Evolutionary conservation across 345 rosid species (phyloP).

Genomic region (Euphorbia pulcherrima): DNA sequence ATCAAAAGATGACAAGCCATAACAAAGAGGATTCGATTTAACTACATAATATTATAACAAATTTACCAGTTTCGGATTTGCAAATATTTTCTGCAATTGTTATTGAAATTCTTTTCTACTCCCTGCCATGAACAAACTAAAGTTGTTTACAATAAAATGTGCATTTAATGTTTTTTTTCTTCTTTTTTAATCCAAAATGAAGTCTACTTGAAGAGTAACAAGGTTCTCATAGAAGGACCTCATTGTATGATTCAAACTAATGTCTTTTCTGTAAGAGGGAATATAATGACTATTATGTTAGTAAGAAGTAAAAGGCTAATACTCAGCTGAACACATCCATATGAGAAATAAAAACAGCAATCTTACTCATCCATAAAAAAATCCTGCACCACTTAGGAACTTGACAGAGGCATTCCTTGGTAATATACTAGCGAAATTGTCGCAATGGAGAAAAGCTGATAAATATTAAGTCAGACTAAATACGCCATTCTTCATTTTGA

Average conservation of each 20-base stretch:
- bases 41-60: background rate
- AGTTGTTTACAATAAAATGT: background rate
- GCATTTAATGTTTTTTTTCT: background rate
- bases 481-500: no score
- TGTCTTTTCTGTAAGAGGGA: constrained; percentile 59
- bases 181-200: background rate
- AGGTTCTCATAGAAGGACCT: constrained; percentile 56
- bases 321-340: background rate
- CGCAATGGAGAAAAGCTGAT: constrained; percentile 74
- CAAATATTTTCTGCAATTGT: constrained; percentile 45
- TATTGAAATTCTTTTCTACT: constrained; percentile 51
- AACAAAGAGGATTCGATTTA: background rate
- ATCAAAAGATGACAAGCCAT: background rate
- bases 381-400: constrained; percentile 96
- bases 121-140: constrained; percentile 46
- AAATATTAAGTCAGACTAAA: no score
- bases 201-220: constrained; percentile 57
- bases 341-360: background rate
- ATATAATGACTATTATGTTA: no score
- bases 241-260: constrained; percentile 54
- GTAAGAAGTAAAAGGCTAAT: background rate
- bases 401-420: constrained; percentile 63
- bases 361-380: constrained; percentile 81
- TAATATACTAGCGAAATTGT: constrained; percentile 53
- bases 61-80: constrained; percentile 57